These are phyloP conservation scores for Aspergillus diversus DNA, from an alignment of 495 filamentous ascomycete genomes.

Conservation along the genomic window DNA sequence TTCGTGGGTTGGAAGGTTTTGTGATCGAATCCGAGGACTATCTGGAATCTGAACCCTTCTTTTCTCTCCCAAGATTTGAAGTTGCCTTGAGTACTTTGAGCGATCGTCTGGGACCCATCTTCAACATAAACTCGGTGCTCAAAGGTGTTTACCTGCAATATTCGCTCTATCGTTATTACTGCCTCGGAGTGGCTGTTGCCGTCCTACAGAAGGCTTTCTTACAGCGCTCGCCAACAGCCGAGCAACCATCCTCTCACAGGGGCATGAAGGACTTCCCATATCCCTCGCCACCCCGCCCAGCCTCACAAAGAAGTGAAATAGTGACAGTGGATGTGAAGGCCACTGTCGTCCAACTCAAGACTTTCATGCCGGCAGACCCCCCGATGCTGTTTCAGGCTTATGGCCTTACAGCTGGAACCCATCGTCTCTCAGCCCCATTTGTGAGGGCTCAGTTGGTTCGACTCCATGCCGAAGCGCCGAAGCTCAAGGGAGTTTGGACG, in stretches of 20 bases:
- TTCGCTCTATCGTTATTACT: slow-evolving; percentile 92
- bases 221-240: slow-evolving; percentile 35
- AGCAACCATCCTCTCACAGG: slow-evolving; percentile 5
- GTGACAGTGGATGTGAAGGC: slow-evolving; percentile 79
- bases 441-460: slow-evolving; percentile 73
- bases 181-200: slow-evolving; percentile 77
- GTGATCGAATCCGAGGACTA: slow-evolving; percentile 85
- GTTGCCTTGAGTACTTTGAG: slow-evolving; percentile 81
- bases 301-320: slow-evolving; percentile 60
- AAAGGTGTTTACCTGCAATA: slow-evolving; percentile 82
- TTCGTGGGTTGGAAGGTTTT: slow-evolving; percentile 81
- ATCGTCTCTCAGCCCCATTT: slow-evolving; percentile 84
- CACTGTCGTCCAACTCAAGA: slow-evolving; percentile 83
- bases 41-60: slow-evolving; percentile 82
- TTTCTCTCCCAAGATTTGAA: slow-evolving; percentile 85
- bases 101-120: slow-evolving; percentile 81
- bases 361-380: slow-evolving; percentile 82
- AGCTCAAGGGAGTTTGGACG: slow-evolving; percentile 80
- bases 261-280: slow-evolving; percentile 13
- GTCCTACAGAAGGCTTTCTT: slow-evolving; percentile 77
- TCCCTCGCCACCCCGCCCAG: slow-evolving; percentile 33
- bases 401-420: slow-evolving; percentile 75
- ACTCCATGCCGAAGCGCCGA: slow-evolving; percentile 83
- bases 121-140: slow-evolving; percentile 82
- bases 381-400: slow-evolving; percentile 88